Conservation (phyloP, 345 rosid species). For the Salix viminalis region DNA sequence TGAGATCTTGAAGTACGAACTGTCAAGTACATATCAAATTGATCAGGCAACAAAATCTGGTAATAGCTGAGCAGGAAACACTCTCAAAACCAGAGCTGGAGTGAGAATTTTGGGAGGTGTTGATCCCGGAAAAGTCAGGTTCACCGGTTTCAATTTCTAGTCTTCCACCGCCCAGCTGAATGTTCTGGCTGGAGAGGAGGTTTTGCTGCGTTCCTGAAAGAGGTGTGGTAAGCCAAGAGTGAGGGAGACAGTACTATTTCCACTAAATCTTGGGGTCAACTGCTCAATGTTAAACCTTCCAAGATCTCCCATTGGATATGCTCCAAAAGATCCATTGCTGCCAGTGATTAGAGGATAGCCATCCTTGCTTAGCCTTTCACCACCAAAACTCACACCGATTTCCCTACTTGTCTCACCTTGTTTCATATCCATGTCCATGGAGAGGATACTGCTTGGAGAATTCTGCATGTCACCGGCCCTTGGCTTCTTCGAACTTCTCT, state of each 20-base stretch:
- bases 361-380: slow-evolving; percentile 23
- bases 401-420: slow-evolving; percentile 24
- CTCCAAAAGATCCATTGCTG: slow-evolving; percentile 30
- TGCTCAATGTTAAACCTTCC: slow-evolving; percentile 46
- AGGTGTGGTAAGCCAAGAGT: slow-evolving; percentile 59
- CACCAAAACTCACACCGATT: slow-evolving; percentile 17
- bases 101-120: slow-evolving; percentile 34
- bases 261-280: slow-evolving; percentile 33
- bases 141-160: slow-evolving; percentile 33
- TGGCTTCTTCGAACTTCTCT: slow-evolving; percentile 38
- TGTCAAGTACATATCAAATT: not conserved
- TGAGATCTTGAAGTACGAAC: not conserved
- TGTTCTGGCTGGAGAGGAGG: slow-evolving; percentile 38
- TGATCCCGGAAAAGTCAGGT: slow-evolving; percentile 31
- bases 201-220: slow-evolving; percentile 37
- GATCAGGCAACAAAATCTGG: slow-evolving; percentile 51
- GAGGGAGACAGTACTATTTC: slow-evolving; percentile 57
- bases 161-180: slow-evolving; percentile 38
- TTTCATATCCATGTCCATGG: slow-evolving; percentile 36
- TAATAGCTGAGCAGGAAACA: slow-evolving; percentile 48
- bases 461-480: slow-evolving; percentile 29
- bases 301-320: slow-evolving; percentile 35
- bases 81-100: slow-evolving; percentile 32
- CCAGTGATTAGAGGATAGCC: slow-evolving; percentile 10
- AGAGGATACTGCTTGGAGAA: slow-evolving; percentile 32